Evolutionary conservation across 2,329 filamentous ascomycete genomes (phyloP).

Genomic region (Stemphylium vesicarium): DNA sequence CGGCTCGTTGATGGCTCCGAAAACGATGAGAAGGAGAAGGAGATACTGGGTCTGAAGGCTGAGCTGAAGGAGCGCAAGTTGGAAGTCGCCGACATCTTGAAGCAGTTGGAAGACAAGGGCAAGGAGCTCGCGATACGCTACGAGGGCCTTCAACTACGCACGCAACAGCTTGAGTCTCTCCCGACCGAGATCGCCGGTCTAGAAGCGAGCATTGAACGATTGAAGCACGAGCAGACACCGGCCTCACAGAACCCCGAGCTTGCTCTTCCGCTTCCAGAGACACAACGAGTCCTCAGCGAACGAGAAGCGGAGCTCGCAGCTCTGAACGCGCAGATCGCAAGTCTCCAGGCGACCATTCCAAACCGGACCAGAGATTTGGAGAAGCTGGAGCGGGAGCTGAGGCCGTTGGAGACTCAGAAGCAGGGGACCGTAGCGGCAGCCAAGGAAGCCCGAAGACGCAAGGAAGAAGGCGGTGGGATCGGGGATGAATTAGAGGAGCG

Average conservation of each 20-base stretch:
- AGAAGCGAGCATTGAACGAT: slow-evolving; percentile 55
- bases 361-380: slow-evolving; percentile 72
- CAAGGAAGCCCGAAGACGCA: slow-evolving; percentile 72
- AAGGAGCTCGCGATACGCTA: slow-evolving; percentile 65
- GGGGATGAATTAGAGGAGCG: slow-evolving; percentile 77
- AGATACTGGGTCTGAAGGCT: slow-evolving; percentile 73
- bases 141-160: slow-evolving; percentile 61
- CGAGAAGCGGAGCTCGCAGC: slow-evolving; percentile 51
- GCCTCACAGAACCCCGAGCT: slow-evolving; percentile 50
- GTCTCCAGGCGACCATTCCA: slow-evolving; percentile 66
- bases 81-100: slow-evolving; percentile 75
- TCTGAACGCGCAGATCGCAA: slow-evolving; percentile 53
- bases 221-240: slow-evolving; percentile 50
- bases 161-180: slow-evolving; percentile 57
- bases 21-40: slow-evolving; percentile 64
- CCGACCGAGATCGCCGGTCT: slow-evolving; percentile 61
- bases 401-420: slow-evolving; percentile 70
- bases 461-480: slow-evolving; percentile 68
- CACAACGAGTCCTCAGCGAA: slow-evolving; percentile 47
- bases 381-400: slow-evolving; percentile 70
- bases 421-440: slow-evolving; percentile 70
- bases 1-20: slow-evolving; percentile 82
- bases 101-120: slow-evolving; percentile 71
- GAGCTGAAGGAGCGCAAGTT: slow-evolving; percentile 80
- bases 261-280: slow-evolving; percentile 53